Base-by-base conservation (phyloP, 1,139 yeast genomes). In the Wickerhamomyces sp. region DNA sequence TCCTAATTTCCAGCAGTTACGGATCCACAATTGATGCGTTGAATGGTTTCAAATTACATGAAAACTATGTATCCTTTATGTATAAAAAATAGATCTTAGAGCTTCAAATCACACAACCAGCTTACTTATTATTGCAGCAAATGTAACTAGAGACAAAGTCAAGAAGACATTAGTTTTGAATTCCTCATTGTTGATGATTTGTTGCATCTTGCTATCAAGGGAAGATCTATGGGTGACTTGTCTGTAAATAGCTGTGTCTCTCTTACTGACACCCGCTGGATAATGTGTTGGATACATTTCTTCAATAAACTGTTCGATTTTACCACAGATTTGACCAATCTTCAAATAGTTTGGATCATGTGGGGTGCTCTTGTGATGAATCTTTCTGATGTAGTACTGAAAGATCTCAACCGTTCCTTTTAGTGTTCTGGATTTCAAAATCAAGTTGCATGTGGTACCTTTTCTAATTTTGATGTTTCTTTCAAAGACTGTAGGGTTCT, bases 321-420 rank as follows among this genome's bases (percentile, higher is more conserved):
- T 87, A 43, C 95, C 96, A 64, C 96, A 86, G 55, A 80, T 78
- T 53, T 89, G 79, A 53, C 94, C 95, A 52, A 94, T 78, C 52
- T 81, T 78, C 62, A 93, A 73, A 67, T 88, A 94, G 68, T 87
- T 86, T 54, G 96, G 95, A 68, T 93, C 98, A 37, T 74, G 71
- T 34, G 91, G 94, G 8, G 79, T 74, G 45, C 93, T 79, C 64
- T 82, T 81, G 53, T 81, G 84, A 65, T 93, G 95, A 58, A 94
- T 90, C 44, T 72, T 73, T 59, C 85, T 81, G 43, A 86, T 70
- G 64, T 88, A 89, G 31, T 78, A 69, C 58, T 83, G 78, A 73
- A 94, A 94, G 39, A 91, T 78, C 11, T 71, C 71, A 40, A 85
- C 84, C 37, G 89, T 93, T 4, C 87, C 91, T 37, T 81, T 79